Conservation (phyloP, 176 grass and related monocot genomes). For the Raddia distichophylla region DNA sequence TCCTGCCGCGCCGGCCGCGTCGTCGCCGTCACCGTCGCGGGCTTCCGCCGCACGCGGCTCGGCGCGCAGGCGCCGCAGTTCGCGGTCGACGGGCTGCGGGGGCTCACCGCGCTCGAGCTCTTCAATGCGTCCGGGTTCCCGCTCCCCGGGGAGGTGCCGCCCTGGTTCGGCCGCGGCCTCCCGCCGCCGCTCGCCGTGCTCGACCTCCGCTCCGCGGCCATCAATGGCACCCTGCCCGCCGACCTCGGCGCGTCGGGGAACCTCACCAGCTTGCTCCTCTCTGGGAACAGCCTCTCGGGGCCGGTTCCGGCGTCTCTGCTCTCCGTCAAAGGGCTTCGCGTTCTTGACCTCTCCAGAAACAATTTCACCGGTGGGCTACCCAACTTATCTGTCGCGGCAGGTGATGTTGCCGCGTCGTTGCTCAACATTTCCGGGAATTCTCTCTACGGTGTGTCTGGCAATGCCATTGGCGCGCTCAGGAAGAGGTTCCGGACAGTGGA, state of each 20-base stretch:
- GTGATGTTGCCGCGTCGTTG: neutral
- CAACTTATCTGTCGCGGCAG: neutral
- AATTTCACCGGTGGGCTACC: constrained; percentile 61
- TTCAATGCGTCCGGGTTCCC: constrained; percentile 90
- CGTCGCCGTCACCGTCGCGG: constrained; percentile 53
- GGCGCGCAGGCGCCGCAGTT: constrained; percentile 32
- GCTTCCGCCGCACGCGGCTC: constrained; percentile 67
- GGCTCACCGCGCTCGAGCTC: constrained; percentile 55
- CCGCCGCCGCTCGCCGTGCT: constrained; percentile 52
- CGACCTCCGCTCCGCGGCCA: constrained; percentile 52
- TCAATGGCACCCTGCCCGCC: constrained; percentile 62
- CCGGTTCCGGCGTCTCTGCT: constrained; percentile 51
- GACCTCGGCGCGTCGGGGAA: constrained; percentile 55
- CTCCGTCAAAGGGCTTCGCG: constrained; percentile 27
- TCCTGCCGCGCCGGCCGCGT: constrained; percentile 70
- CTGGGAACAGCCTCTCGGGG: constrained; percentile 58
- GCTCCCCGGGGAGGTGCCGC: constrained; percentile 68
- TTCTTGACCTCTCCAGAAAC: constrained; percentile 78
- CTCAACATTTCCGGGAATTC: constrained; percentile 81
- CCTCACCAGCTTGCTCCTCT: constrained; percentile 50
- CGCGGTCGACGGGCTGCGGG: constrained; percentile 51
- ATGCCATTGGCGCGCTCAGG: constrained; percentile 33
- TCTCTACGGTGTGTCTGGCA: constrained; percentile 50
- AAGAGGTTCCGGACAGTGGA: constrained; percentile 59
- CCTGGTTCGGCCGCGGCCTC: constrained; percentile 57